Evolutionary conservation across 306 rosid species (phyloP), one percentile per base, ranked within the genome.

Genomic region (Castanea crenata): DNA sequence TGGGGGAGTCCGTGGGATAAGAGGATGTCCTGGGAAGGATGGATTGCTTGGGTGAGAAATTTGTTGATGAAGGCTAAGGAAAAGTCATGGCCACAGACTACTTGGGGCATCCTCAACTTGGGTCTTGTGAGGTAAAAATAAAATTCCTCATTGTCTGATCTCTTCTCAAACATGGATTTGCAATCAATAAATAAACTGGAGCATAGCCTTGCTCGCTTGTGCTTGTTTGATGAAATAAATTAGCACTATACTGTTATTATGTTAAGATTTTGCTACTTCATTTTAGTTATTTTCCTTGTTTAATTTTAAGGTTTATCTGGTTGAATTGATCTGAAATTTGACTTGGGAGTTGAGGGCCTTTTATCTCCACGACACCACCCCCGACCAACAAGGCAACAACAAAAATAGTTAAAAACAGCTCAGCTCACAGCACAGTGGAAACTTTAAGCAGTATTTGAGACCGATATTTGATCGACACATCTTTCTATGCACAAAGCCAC

Each of bases 1-100:
- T 95, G 98, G 98, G 97, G 92, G 0, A 84, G 91, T 75, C 85
- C 92, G 1, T 94, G 97, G 99, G 99, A 94, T 80, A 94, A 94
- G 91, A 87, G 99, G 86, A 88, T 81, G 78, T 83, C 98, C 13
- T 95, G 99, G 99, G 94, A 92, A 74, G 99, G 98, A 0, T 95
- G 98, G 98, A 78, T 95, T 90, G 85, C 99, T 62, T 92, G 98
- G 99, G 84, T 57, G 1, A 87, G 99, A 74, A 94, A 92, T 7
- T 46, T 94, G 87, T 55, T 84, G 9, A 88, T 86, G 92, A 95
- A 91, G 76, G 90, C 98, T 5, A 87, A 83, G 75, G 95, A 95
- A 41, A 92, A 86, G 65, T 85, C 92, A 34, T 92, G 99, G 98
- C 91, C 97, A 5, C 65, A 84, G 3, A 84, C 71, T 65, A 82